Evolutionary conservation across 2,329 filamentous ascomycete species (phyloP), one percentile per base, ranked within the genome.

Genomic region (Pseudogymnoascus sp.): DNA sequence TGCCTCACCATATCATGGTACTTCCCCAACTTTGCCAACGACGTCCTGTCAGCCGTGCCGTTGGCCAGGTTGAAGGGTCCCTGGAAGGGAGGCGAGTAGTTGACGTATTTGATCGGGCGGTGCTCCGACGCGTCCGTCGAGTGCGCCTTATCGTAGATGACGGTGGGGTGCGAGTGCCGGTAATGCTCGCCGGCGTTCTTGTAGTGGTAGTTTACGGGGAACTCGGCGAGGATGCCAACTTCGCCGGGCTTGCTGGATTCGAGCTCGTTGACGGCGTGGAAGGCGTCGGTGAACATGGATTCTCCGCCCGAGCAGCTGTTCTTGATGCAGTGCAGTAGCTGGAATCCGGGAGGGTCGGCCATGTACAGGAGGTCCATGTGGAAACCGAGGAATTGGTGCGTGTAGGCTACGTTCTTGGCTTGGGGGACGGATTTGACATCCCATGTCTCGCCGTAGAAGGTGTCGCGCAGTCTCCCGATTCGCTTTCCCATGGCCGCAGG

Each of bases 341-440:
- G 93, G 59, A 94, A 83, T 33, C 87, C 85, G 0, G 93, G 93
- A 2, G 90, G 85, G 58, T 90, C 83, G 12, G 82, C 76, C 74
- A 94, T 87, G 75, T 97, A 97, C 61, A 97, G 80, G 39, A 97
- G 81, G 71, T 97, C 94, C 83, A 96, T 94, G 75, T 99, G 94
- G 57, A 97, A 85, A 14, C 89, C 90, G 1, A 97, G 84, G 69
- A 86, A 87, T 57, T 87, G 81, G 69, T 82, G 87, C 1, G 93
- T 97, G 75, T 97, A 91, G 8, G 94, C 93, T 3, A 97, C 89
- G 71, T 97, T 97, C 71, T 93, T 91, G 22, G 92, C 90, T 61
- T 90, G 73, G 1, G 88, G 87, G 60, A 95, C 88, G 3, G 87
- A 90, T 60, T 85, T 83, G 11, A 97, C 93, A 73, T 97, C 89